A percentile compares a stretch with the other conserved stretches of the same genome.
phyloP scores from a whole-genome alignment of 768 basidiomycete genomes.

The Psilocybe sp. region DNA sequence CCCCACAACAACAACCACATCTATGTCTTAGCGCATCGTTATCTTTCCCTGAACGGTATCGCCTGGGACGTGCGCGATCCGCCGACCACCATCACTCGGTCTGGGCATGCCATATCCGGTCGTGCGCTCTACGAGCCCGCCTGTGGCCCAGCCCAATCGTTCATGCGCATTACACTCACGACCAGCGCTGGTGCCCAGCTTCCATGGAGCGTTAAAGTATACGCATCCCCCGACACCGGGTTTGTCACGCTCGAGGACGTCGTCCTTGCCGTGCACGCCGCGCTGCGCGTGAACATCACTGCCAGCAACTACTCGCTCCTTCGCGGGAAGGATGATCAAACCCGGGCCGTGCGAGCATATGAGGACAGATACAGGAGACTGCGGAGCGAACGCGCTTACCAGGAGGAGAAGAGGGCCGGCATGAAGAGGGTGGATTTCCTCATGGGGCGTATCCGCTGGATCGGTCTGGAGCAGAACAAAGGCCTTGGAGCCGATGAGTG shows the following conservation, averaged over 20 bases:
- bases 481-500: too few species aligned
- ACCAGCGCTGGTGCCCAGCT: constrained; percentile 7
- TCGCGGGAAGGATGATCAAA: constrained; percentile 29
- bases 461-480: constrained; percentile 28
- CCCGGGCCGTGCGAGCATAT: constrained; percentile 43
- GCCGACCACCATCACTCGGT: too few species aligned
- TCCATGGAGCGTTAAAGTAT: constrained; percentile 30
- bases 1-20: too few species aligned
- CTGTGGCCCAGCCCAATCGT: constrained; percentile 26
- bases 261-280: constrained; percentile 39
- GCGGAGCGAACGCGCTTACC: constrained; percentile 28
- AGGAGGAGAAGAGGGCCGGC: constrained; percentile 48
- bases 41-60: too few species aligned
- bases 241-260: constrained; percentile 41
- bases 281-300: constrained; percentile 40
- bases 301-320: constrained; percentile 38
- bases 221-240: constrained; percentile 15
- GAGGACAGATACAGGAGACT: constrained; percentile 42
- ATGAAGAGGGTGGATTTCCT: constrained; percentile 61
- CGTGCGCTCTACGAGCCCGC: constrained; percentile 24
- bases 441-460: constrained; percentile 39
- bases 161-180: constrained; percentile 23
- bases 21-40: too few species aligned
- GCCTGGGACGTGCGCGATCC: too few species aligned
- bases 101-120: constrained; percentile 16